phyloP scores from a whole-genome alignment of 441 rosid genomes.

The Arabidopsis lyrata region DNA sequence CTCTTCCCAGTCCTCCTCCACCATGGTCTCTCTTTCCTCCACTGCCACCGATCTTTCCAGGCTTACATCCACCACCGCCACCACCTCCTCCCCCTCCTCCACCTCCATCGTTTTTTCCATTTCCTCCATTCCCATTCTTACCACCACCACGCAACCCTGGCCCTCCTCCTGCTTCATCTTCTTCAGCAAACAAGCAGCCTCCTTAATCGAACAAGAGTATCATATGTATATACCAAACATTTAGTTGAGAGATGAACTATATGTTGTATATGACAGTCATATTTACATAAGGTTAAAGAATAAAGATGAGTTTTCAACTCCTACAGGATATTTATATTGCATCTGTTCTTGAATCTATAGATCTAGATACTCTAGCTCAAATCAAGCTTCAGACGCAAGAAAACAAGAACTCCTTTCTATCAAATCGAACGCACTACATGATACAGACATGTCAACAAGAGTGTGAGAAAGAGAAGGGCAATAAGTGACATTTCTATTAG shows the following conservation, averaged over 20 bases:
- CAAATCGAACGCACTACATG: not conserved
- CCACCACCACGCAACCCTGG: conserved; percentile 60
- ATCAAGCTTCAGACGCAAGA: conserved; percentile 1
- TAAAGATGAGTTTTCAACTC: conserved; percentile 20
- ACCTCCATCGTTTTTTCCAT: conserved; percentile 55
- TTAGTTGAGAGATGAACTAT: conserved; percentile 27
- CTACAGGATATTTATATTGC: not conserved
- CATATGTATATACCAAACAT: conserved; percentile 11
- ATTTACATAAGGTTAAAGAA: conserved; percentile 35
- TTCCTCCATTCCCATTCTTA: conserved; percentile 56
- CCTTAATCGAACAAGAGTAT: conserved; percentile 45
- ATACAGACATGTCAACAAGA: not conserved
- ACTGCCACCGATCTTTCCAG: conserved; percentile 49
- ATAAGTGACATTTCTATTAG: not conserved
- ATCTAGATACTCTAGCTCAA: conserved; percentile 1
- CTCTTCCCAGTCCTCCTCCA: conserved; percentile 48
- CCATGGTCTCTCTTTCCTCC: conserved; percentile 52
- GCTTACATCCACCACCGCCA: conserved; percentile 57
- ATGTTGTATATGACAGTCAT: conserved; percentile 32
- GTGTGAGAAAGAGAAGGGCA: not conserved
- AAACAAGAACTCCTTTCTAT: not conserved
- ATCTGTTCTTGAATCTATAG: conserved; percentile 2
- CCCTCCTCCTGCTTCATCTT: conserved; percentile 56
- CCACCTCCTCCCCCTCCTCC: conserved; percentile 56
- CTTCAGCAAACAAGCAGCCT: conserved; percentile 48